Conservation (phyloP, 2,329 filamentous ascomycete species). For the Hortaea sp. region DNA sequence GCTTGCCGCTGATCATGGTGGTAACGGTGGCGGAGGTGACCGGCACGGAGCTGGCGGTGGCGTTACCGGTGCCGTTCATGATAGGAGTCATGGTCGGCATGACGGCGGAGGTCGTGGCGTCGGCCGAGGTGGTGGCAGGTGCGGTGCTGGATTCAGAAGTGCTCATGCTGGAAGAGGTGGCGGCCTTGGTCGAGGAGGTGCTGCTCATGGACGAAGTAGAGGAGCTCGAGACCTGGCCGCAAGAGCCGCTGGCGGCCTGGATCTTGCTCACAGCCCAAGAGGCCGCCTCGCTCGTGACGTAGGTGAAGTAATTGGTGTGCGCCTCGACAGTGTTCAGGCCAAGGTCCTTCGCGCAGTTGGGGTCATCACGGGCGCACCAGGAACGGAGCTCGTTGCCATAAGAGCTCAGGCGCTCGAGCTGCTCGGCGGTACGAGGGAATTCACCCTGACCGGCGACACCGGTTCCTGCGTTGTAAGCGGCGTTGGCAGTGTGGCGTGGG, state of each 20-base stretch:
- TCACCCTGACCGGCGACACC: slow-evolving; percentile 15
- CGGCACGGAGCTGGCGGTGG: not conserved
- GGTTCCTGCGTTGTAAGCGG: slow-evolving; percentile 19
- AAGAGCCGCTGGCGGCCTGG: not conserved
- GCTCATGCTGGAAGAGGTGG: not conserved
- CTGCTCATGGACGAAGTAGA: not conserved
- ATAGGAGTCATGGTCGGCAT: not conserved
- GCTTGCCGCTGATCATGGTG: slow-evolving; percentile 4
- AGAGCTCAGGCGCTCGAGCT: slow-evolving; percentile 16
- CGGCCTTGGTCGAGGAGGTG: not conserved
- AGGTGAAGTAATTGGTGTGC: slow-evolving; percentile 31
- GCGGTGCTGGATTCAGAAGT: not conserved
- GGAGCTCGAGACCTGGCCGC: not conserved
- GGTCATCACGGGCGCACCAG: slow-evolving; percentile 30
- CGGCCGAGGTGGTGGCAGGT: not conserved
- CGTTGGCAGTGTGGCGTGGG: slow-evolving; percentile 18
- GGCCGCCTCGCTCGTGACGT: slow-evolving; percentile 19
- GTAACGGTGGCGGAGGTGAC: slow-evolving; percentile 3
- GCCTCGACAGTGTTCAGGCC: slow-evolving; percentile 23
- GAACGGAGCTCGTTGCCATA: slow-evolving; percentile 24
- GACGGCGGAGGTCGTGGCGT: not conserved
- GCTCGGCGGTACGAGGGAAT: slow-evolving; percentile 23
- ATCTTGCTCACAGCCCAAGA: slow-evolving; percentile 16
- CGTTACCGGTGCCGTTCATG: slow-evolving; percentile 1
- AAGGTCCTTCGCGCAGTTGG: slow-evolving; percentile 28